A percentile compares a stretch with the other conserved stretches of the same genome.
Conservation (phyloP, 148 eudicot genomes). For the Rhododendron vialii region DNA sequence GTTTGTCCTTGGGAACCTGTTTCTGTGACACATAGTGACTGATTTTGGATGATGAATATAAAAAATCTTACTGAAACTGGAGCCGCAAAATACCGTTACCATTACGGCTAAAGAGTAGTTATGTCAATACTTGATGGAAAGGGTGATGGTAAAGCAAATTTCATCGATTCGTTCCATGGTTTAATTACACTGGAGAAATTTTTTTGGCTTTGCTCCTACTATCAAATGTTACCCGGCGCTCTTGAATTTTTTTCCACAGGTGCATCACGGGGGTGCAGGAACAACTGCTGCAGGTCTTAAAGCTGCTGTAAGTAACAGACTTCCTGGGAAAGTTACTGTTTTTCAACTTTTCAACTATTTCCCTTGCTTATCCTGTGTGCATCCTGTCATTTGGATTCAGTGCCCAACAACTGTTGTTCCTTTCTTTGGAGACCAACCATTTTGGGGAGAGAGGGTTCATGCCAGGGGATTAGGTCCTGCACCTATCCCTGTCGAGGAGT, state of each 20-base stretch:
- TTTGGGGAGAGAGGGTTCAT: constrained; percentile 90
- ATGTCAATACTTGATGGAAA: not conserved
- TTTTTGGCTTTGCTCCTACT: not conserved
- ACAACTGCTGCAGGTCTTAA: constrained; percentile 83
- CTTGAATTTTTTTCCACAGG: constrained; percentile 23
- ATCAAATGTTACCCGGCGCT: not conserved
- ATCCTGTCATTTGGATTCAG: constrained; percentile 29
- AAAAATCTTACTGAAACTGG: not conserved
- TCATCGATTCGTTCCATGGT: not conserved
- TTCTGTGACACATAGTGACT: not conserved
- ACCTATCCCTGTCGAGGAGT: constrained; percentile 75
- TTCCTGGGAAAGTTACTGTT: not conserved
- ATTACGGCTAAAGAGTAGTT: not conserved
- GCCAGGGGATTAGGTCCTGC: constrained; percentile 82
- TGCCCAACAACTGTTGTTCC: constrained; percentile 94
- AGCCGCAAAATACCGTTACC: not conserved
- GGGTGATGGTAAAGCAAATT: not conserved
- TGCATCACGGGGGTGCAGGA: constrained; percentile 86
- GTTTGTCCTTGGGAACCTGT: not conserved
- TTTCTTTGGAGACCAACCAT: constrained; percentile 95
- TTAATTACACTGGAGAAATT: not conserved
- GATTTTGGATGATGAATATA: not conserved
- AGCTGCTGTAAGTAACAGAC: constrained; percentile 52
- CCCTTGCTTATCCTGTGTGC: not conserved
- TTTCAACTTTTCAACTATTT: not conserved